Evolutionary conservation across 1,284 basidiomycete genomes (phyloP).

Genomic region (Sphagnurus paluster): DNA sequence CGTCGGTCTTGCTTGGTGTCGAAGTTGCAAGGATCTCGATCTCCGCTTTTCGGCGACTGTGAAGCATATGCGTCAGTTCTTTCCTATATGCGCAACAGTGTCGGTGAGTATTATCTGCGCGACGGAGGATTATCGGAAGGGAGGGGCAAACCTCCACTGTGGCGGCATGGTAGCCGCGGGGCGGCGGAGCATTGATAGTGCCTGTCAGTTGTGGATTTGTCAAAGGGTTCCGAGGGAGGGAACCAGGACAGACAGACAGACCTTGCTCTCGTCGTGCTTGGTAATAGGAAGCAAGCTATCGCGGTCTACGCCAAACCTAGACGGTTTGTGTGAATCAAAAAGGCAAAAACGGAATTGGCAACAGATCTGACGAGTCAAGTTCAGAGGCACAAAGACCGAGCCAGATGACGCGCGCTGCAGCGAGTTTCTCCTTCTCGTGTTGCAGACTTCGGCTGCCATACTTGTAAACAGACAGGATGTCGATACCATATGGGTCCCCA

Average conservation of each 20-base stretch:
- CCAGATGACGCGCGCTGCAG: slow-evolving; percentile 72
- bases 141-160: slow-evolving; percentile 73
- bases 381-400: slow-evolving; percentile 77
- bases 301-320: slow-evolving; percentile 59
- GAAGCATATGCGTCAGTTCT: slow-evolving; percentile 79
- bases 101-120: neutral
- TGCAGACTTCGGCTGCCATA: slow-evolving; percentile 63
- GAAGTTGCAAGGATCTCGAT: slow-evolving; percentile 81
- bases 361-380: slow-evolving; percentile 47
- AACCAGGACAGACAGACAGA: slow-evolving; percentile 22
- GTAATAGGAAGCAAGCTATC: slow-evolving; percentile 72
- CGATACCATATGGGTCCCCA: slow-evolving; percentile 86
- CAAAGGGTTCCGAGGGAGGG: no score
- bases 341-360: neutral
- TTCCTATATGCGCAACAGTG: slow-evolving; percentile 43
- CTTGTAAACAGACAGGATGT: slow-evolving; percentile 86
- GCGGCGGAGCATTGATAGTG: slow-evolving; percentile 62
- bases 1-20: slow-evolving; percentile 13
- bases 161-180: slow-evolving; percentile 45
- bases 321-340: neutral
- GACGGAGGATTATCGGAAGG: slow-evolving; percentile 7
- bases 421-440: slow-evolving; percentile 65
- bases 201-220: slow-evolving; percentile 43
- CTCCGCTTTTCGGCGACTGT: slow-evolving; percentile 82
- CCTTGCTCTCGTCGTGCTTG: slow-evolving; percentile 74